Evolutionary conservation across 768 basidiomycete species (phyloP), one percentile per base, ranked within the genome.

Genomic region (Agrocybe praecox): DNA sequence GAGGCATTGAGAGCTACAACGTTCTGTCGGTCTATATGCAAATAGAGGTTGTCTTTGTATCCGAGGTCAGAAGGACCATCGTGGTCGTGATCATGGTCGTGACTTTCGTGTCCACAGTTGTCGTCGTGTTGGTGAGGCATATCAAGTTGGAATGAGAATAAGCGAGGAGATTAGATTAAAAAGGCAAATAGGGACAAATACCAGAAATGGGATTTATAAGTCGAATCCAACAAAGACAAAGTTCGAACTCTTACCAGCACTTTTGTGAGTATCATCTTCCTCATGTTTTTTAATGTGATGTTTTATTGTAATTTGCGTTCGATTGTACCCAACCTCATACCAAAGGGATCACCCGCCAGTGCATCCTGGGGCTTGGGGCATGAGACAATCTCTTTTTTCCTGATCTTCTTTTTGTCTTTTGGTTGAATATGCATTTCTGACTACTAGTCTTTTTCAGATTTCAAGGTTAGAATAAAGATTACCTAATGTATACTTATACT

Each of bases 261-360:
- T 6, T 34, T n/a, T 58, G 66, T 67, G 55, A 61, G 63, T 64
- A 19, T 52, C 44, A 17, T 48, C 26, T 19, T 18, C 56, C 5
- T 42, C 46, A 43, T 34, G 29, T n/a, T 29, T 7, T 6, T 12
- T 55, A 60, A 2, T 42, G 64, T 72, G 82, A 90, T 90, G 88
- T 63, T 78, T 71, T 76, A 62, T 78, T 75, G 90, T 92, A 92
- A 92, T 92, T 92, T 92, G 90, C 90, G 90, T 91, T 91, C 88
- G 90, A 92, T 73, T 67, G 74, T 69, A 77, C 69, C 72, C 70
- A 68, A 69, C 76, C 78, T 76, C 77, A 80, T 64, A 75, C 80
- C 83, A 88, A 89, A 90, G 82, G 88, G 84, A 74, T 75, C 78
- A 82, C 86, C 78, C 77, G 90, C 90, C 89, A 76, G 87, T 82